phyloP scores from a whole-genome alignment of 116 monocot species.

The Zostera marina region DNA sequence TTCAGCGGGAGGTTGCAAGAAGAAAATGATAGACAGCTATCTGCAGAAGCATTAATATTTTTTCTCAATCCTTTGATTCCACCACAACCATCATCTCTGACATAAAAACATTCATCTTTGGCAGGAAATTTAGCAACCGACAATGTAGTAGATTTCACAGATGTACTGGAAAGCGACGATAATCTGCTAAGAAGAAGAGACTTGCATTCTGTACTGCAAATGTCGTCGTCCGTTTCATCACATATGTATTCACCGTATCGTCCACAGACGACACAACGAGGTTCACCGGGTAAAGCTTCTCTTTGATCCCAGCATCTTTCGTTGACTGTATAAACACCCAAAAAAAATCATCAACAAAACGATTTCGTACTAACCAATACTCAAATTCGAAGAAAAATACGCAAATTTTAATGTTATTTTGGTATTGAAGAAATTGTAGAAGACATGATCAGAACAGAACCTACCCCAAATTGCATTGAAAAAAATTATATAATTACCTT shows the following conservation, averaged over 20 bases:
- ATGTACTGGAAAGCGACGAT: too few species aligned
- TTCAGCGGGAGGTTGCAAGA: conserved; percentile 49
- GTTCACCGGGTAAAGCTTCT: conserved; percentile 48
- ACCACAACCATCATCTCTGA: conserved; percentile 26
- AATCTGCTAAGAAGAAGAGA: conserved; percentile 17
- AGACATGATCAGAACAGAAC: too few species aligned
- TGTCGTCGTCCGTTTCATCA: conserved; percentile 58
- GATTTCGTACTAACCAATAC: too few species aligned
- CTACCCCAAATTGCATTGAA: too few species aligned
- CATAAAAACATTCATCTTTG: conserved; percentile 63
- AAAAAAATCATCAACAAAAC: neutral
- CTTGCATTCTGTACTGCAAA: conserved; percentile 62
- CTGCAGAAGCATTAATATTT: conserved; percentile 36
- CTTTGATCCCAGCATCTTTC: conserved; percentile 49
- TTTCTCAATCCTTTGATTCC: conserved; percentile 34
- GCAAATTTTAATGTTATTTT: too few species aligned
- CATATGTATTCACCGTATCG: conserved; percentile 65
- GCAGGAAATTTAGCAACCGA: conserved; percentile 19
- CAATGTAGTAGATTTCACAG: too few species aligned
- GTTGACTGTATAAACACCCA: conserved; percentile 21
- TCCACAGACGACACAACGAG: conserved; percentile 39
- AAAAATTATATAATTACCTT: too few species aligned
- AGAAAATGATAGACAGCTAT: conserved; percentile 45
- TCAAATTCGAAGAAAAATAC: too few species aligned
- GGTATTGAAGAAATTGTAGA: too few species aligned